Conservation (phyloP, 1,139 yeast genomes). For the Debaryomyces udenii region DNA sequence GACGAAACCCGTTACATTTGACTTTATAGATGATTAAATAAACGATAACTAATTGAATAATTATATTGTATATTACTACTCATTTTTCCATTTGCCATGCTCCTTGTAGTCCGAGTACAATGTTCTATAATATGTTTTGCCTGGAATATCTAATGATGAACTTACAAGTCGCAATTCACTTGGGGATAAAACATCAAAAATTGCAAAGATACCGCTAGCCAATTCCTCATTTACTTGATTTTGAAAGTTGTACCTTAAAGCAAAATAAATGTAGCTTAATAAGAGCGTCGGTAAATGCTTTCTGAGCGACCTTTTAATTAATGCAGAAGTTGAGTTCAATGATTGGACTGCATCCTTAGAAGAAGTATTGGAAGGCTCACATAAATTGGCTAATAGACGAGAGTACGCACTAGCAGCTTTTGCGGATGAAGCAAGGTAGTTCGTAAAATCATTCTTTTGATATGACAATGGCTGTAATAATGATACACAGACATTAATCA, state of each 20-base stretch:
- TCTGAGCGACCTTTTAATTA: conserved; percentile 62
- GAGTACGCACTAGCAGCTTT: conserved; percentile 51
- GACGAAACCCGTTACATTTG: conserved; percentile 29
- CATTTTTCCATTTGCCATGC: conserved; percentile 83
- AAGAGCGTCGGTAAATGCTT: conserved; percentile 65
- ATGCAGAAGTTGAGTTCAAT: conserved; percentile 58
- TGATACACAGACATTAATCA: conserved; percentile 51
- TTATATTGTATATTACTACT: conserved; percentile 21
- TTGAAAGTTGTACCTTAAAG: conserved; percentile 54
- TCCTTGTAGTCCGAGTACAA: conserved; percentile 74
- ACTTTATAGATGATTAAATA: background rate
- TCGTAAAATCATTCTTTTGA: background rate
- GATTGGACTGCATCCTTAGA: conserved; percentile 26
- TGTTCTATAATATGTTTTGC: conserved; percentile 67
- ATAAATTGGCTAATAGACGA: conserved; percentile 65
- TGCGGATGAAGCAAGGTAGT: conserved; percentile 2
- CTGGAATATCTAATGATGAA: conserved; percentile 69
- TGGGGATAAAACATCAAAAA: conserved; percentile 71
- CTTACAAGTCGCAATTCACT: conserved; percentile 68
- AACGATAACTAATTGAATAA: conserved; percentile 1
- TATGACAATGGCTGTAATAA: conserved; percentile 51
- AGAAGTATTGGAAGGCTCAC: conserved; percentile 60
- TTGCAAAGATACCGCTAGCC: conserved; percentile 57
- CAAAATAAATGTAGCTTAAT: conserved; percentile 53
- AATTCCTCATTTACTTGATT: conserved; percentile 53